phyloP scores from a whole-genome alignment of 1,284 basidiomycete genomes.

The Anthracocystis panici-leucophaei region DNA sequence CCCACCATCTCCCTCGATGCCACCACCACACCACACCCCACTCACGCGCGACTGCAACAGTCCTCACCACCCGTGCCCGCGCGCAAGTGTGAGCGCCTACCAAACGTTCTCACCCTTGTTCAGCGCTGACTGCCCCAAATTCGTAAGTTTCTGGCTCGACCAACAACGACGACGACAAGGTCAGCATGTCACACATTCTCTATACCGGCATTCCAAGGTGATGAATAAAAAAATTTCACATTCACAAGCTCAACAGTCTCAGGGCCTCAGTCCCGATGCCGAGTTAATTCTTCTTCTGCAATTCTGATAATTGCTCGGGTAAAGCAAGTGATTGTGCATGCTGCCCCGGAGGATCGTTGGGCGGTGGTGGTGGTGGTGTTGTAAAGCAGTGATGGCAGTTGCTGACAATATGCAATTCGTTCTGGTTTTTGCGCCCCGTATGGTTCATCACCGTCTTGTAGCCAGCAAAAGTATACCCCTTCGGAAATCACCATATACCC shows the following conservation, averaged over 20 bases:
- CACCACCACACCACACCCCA: not conserved
- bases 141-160: slow-evolving; percentile 4
- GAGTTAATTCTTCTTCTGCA: slow-evolving; percentile 58
- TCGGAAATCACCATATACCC: slow-evolving; percentile 3
- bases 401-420: not conserved
- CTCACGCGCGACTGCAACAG: not conserved
- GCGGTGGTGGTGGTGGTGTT: not conserved
- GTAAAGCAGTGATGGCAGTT: not conserved
- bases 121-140: not conserved
- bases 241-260: slow-evolving; percentile 60
- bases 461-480: slow-evolving; percentile 4
- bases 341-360: not conserved
- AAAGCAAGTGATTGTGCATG: not conserved
- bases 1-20: not conserved
- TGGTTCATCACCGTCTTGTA: too few species aligned
- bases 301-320: slow-evolving; percentile 39
- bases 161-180: not conserved
- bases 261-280: slow-evolving; percentile 35
- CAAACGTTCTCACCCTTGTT: not conserved
- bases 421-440: too few species aligned
- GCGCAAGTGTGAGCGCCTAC: slow-evolving; percentile 2
- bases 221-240: slow-evolving; percentile 55
- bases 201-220: slow-evolving; percentile 8
- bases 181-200: not conserved
- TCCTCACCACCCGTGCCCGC: not conserved